Evolutionary conservation across 306 rosid genomes (phyloP).

Genomic region (Corylus heterophylla): DNA sequence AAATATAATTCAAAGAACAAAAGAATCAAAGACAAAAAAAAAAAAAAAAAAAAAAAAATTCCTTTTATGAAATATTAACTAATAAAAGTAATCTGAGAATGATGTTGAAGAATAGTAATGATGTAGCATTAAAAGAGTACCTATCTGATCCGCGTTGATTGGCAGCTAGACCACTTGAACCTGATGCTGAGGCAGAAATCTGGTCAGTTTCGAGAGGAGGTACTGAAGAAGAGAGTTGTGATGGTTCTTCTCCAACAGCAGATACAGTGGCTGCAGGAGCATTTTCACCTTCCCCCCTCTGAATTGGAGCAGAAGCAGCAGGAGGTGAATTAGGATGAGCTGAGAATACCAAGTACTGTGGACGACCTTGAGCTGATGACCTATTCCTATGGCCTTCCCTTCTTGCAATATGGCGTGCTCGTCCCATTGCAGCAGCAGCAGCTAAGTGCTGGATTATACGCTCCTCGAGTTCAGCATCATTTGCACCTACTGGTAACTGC

Average conservation of each 20-base stretch:
- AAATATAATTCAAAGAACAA: constrained; percentile 3
- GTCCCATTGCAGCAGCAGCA: constrained; percentile 99
- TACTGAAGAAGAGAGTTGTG: constrained; percentile 42
- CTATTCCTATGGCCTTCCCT: constrained; percentile 90
- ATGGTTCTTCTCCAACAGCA: constrained; percentile 58
- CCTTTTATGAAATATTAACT: neutral
- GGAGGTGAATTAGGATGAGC: constrained; percentile 71
- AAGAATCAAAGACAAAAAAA: neutral
- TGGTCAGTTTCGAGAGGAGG: constrained; percentile 48
- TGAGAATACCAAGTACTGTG: constrained; percentile 80
- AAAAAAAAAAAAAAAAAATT: neutral
- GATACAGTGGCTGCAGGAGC: constrained; percentile 48
- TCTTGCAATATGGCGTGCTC: constrained; percentile 90
- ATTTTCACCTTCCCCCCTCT: constrained; percentile 65
- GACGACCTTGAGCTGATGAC: constrained; percentile 86
- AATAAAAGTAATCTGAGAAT: constrained; percentile 12
- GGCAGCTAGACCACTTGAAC: constrained; percentile 43
- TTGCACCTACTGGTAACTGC: constrained; percentile 93
- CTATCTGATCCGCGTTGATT: constrained; percentile 51
- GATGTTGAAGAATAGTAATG: constrained; percentile 18
- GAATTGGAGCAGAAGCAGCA: constrained; percentile 54
- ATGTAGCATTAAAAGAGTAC: constrained; percentile 48
- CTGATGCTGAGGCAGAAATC: constrained; percentile 64
- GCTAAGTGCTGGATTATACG: constrained; percentile 95
- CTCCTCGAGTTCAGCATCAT: constrained; percentile 95